These are phyloP conservation scores for Eucalyptus melliodora DNA, from an alignment of 345 rosid species.

Conservation along the genomic window DNA sequence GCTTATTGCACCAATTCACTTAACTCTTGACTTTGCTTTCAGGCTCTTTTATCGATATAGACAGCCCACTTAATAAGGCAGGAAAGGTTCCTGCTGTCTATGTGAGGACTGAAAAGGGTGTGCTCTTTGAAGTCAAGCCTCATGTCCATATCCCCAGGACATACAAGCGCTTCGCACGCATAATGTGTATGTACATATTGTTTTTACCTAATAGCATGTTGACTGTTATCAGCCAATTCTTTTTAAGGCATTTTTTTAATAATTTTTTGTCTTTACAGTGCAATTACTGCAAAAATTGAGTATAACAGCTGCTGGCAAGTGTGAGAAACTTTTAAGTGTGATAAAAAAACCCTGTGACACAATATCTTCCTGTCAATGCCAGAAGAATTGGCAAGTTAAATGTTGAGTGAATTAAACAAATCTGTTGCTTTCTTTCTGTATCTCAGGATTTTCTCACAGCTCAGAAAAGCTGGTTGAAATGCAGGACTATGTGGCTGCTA, in stretches of 20 bases:
- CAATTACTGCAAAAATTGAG: constrained; percentile 79
- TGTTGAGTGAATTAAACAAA: neutral
- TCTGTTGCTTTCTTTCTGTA: neutral
- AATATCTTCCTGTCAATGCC: constrained; percentile 51
- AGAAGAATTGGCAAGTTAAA: constrained; percentile 26
- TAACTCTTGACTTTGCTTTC: neutral
- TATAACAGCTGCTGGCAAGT: constrained; percentile 58
- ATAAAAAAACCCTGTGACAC: constrained; percentile 70
- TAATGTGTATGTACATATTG: constrained; percentile 53
- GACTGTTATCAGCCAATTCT: neutral
- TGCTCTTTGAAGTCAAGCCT: constrained; percentile 78
- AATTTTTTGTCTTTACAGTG: constrained; percentile 27
- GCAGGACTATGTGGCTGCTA: constrained; percentile 42
- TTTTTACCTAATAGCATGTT: neutral
- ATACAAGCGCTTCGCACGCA: constrained; percentile 65
- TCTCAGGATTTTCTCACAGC: constrained; percentile 75
- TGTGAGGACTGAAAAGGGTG: constrained; percentile 78
- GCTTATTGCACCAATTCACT: neutral
- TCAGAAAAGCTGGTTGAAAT: constrained; percentile 57
- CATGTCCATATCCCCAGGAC: constrained; percentile 87
- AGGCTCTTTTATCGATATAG: constrained; percentile 79
- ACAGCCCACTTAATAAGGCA: constrained; percentile 81
- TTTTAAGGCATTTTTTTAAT: neutral
- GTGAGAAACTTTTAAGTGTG: constrained; percentile 70
- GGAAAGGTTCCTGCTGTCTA: constrained; percentile 72